Evolutionary conservation across 495 filamentous ascomycete species (phyloP), one percentile per base, ranked within the genome.

Genomic region (Jackrogersella minutella): DNA sequence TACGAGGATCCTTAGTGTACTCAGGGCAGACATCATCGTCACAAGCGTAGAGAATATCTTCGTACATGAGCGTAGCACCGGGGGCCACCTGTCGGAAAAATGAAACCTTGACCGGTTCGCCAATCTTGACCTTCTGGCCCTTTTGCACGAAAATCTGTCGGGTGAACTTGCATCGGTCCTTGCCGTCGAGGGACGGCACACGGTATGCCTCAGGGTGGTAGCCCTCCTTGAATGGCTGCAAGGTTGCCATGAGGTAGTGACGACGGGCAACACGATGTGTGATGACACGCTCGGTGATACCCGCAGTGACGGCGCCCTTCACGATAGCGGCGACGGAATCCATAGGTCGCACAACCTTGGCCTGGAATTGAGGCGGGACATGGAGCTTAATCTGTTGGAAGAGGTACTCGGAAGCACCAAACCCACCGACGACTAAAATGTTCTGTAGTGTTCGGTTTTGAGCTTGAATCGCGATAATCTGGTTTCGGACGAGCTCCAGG

Each of bases 41-140:
- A 76, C 95, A 99, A 50, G 96, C 96, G 77, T 98, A 99, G 47
- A 99, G 78, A 49, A 98, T 93, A 81, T 99, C 96, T 81, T 98
- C 96, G 76, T 99, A 99, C 93, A 98, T 99, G 61, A 99, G 86
- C 0, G 95, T 98, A 30, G 96, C 96, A 47, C 95, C 96, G 1
- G 95, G 95, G 21, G 95, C 95, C 59, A 99, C 95, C 76, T 99
- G 95, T 76, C 95, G 84, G 88, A 99, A 98, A 79, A 99, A 99
- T 52, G 91, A 94, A 24, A 99, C 96, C 81, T 99, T 99, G 77
- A 98, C 95, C 6, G 96, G 95, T 79, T 99, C 95, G 62, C 95
- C 95, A 73, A 97, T 98, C 88, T 97, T 97, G 76, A 99, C 93
- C 73, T 95, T 87, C 77, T 99, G 95, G 14, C 96, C 96, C 82